Conservation (phyloP, 108 stramenopile genomes). For the Skeletonema tropicum region DNA sequence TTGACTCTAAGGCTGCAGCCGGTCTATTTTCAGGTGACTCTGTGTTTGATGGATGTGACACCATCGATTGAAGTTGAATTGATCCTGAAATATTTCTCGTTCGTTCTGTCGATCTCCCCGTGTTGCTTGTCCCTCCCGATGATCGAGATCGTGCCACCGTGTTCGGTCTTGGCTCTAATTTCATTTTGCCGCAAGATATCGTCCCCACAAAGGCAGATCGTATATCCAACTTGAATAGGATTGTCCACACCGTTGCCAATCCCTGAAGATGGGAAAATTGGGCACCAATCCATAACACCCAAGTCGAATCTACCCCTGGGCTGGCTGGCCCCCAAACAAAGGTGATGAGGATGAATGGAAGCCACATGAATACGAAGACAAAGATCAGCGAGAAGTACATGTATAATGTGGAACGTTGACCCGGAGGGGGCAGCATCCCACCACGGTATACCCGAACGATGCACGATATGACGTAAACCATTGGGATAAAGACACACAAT, state of each 20-base stretch:
- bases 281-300: slow-evolving; percentile 6
- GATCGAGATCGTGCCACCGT: not conserved
- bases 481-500: not conserved
- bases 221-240: not conserved
- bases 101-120: not conserved
- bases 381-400: slow-evolving; percentile 18
- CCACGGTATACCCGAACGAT: slow-evolving; percentile 1
- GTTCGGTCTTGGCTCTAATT: not conserved
- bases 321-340: slow-evolving; percentile 1
- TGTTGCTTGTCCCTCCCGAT: not conserved
- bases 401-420: slow-evolving; percentile 6
- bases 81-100: slow-evolving; percentile 1
- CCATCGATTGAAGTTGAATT: not conserved
- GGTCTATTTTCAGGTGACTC: not conserved
- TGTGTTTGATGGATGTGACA: not conserved
- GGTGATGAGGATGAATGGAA: slow-evolving; percentile 14
- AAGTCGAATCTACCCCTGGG: slow-evolving; percentile 10
- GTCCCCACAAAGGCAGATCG: slow-evolving; percentile 4
- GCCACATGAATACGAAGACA: slow-evolving; percentile 16
- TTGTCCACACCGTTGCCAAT: slow-evolving; percentile 12
- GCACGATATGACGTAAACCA: not conserved
- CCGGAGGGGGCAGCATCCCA: slow-evolving; percentile 9
- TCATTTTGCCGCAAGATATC: not conserved
- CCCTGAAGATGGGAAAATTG: slow-evolving; percentile 6
- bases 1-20: not conserved